Evolutionary conservation across 768 basidiomycete species (phyloP), one percentile per base, ranked within the genome.

Genomic region (Termitomyces sp.): DNA sequence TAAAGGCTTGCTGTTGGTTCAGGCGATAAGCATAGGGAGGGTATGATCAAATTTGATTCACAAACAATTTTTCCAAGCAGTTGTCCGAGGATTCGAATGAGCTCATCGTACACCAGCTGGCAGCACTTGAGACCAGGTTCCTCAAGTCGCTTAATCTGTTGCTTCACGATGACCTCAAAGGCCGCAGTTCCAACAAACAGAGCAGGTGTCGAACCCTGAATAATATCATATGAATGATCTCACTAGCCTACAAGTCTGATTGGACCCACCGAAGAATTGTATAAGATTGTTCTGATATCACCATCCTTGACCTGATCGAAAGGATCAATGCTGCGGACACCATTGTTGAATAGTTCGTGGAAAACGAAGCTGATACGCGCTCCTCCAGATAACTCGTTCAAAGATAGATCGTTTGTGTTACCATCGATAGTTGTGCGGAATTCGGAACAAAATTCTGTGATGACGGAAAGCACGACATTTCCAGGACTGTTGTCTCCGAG

Each of bases 261-360:
- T 12, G 16, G 3, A 80, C 89, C 63, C 60, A 93, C 93, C 31
- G 96, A 96, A 52, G 97, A 98, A 74, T 99, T 99, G 78, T 99
- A 99, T 53, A 98, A 70, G 62, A 98, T 88, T 1, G 85, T 94
- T 50, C 97, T 81, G 68, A 99, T 98, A 72, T 99, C 97, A 40
- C 95, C 93, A 68, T 99, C 97, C 72, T 98, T 97, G 61, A 97
- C 93, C 74, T 97, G 94, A 69, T 99, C 97, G 62, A 98, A 99
- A 0, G 97, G 97, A 77, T 99, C 97, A 66, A 98, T 95, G 57
- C 78, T 84, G 77, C 88, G 94, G 70, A 99, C 83, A 56, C 97
- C 97, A 66, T 89, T 95, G 74, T 95, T 97, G 82, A 91, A 99
- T 54, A 98, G 73, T 68, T 99, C 97, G 69, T 99, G 97, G 80